These are phyloP conservation scores for Alternaria incomplexa DNA, from an alignment of 2,329 filamentous ascomycete genomes.

Conservation along the genomic window DNA sequence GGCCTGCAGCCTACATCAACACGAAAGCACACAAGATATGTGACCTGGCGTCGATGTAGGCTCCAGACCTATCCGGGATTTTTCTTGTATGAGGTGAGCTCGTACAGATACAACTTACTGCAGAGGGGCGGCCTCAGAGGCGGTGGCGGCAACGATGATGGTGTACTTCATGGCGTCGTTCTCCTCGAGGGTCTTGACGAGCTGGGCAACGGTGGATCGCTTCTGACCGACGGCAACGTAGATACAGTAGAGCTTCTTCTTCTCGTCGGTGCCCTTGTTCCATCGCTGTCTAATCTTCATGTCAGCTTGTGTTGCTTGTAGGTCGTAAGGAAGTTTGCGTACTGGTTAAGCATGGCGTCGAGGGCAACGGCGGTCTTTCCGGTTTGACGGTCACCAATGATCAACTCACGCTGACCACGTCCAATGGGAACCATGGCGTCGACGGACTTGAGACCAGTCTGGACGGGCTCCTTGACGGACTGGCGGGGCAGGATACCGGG, in stretches of 20 bases:
- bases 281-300: slow-evolving; percentile 59
- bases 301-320: background rate
- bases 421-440: slow-evolving; percentile 99
- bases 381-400: slow-evolving; percentile 99
- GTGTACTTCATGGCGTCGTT: slow-evolving; percentile 99
- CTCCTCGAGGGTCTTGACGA: slow-evolving; percentile 99
- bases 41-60: too few species aligned
- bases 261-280: slow-evolving; percentile 87
- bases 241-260: slow-evolving; percentile 99
- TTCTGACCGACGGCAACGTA: slow-evolving; percentile 99
- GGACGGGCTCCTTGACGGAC: slow-evolving; percentile 97
- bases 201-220: slow-evolving; percentile 98
- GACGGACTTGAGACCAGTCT: slow-evolving; percentile 99
- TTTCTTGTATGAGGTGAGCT: too few species aligned
- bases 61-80: too few species aligned
- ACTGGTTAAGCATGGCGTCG: slow-evolving; percentile 98
- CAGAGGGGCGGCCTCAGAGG: slow-evolving; percentile 92
- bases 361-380: slow-evolving; percentile 99
- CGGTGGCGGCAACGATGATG: slow-evolving; percentile 91
- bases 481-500: slow-evolving; percentile 96
- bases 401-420: slow-evolving; percentile 99
- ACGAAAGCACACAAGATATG: too few species aligned
- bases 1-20: too few species aligned
- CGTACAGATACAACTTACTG: slow-evolving; percentile 77
- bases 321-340: slow-evolving; percentile 54